These are phyloP conservation scores for Pluteus cervinus DNA, from an alignment of 768 basidiomycete species.

Conservation along the genomic window DNA sequence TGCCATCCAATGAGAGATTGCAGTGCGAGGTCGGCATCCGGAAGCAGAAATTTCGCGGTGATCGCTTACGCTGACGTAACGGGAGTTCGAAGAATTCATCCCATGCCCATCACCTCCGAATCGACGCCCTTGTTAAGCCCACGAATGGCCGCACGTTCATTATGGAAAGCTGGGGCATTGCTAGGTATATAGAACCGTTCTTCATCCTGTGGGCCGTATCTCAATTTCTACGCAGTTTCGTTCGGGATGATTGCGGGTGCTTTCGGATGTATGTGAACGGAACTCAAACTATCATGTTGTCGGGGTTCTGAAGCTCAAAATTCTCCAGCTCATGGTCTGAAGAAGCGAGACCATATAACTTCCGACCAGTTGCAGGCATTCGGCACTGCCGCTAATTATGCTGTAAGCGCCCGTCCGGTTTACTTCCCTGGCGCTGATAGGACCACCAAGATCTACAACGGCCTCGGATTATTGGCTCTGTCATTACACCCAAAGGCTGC, in stretches of 20 bases:
- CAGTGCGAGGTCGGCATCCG: too few species aligned
- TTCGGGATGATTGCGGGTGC: slow-evolving; percentile 59
- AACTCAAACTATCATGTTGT: not conserved
- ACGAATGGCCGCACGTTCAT: not conserved
- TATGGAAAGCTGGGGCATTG: slow-evolving; percentile 7
- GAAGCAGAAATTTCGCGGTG: too few species aligned
- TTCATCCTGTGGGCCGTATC: not conserved
- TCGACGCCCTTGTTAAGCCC: slow-evolving; percentile 1
- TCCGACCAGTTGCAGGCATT: slow-evolving; percentile 52
- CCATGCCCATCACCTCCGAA: slow-evolving; percentile 1
- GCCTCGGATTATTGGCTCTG: slow-evolving; percentile 55
- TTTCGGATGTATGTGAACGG: slow-evolving; percentile 43
- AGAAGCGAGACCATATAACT: slow-evolving; percentile 38
- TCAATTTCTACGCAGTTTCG: slow-evolving; percentile 16
- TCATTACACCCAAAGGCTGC: slow-evolving; percentile 61
- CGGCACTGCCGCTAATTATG: slow-evolving; percentile 57
- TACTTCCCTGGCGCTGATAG: not conserved
- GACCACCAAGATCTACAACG: slow-evolving; percentile 55
- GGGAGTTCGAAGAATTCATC: too few species aligned
- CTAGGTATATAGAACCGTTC: slow-evolving; percentile 1
- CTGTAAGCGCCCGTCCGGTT: slow-evolving; percentile 32
- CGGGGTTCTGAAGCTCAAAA: slow-evolving; percentile 1
- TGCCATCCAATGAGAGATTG: too few species aligned
- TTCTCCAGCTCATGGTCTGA: slow-evolving; percentile 46
- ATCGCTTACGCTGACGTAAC: too few species aligned